Base-by-base conservation (phyloP, 177 flowering plant species). In the Tripterygium wilfordii region DNA sequence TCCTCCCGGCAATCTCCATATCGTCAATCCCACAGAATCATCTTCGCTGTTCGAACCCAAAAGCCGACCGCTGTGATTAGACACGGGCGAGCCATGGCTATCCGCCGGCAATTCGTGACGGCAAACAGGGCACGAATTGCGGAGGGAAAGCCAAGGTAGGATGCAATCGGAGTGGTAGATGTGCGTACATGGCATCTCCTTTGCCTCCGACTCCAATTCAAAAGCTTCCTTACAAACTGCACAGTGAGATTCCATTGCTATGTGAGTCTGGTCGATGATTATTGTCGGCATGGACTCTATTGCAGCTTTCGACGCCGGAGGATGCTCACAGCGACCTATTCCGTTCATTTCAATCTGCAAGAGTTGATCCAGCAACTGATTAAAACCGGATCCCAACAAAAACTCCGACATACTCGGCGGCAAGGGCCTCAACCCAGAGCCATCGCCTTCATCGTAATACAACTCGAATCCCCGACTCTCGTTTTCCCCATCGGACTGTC, bases 1-100 rank as follows among this genome's bases (percentile, higher is more conserved):
- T 3, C 85, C 85, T 2, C 83, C 83, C 0, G 85, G 89, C 1
- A 82, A 58, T 62, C 89, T 68, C 89, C 89, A 82, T 28, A 82
- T 79, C 1, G 82, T 82, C 51, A 82, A 42, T 29, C 88, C 88
- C 10, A 70, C 75, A 3, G 73, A 42, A 31, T 65, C 76, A 10
- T 78, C 84, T 37, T 61, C 70, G 10, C 23, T 44, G n/a, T n/a
- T n/a, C n/a, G n/a, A n/a, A n/a, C 18, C 26, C 45, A 1, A n/a
- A 36, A 3, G 19, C 39, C 39, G 19, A 4, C 36, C 10, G 36
- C 14, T 12, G n/a, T n/a, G n/a, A n/a, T n/a, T n/a, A n/a, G n/a
- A n/a, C 36, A 12, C 24, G 18, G 15, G 20, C 24, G n/a, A 12
- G 8, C 15, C n/a, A n/a, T n/a, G n/a, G n/a, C n/a, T n/a, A n/a